Percentiles rank a stretch among this genome's conserved stretches.
phyloP scores from a whole-genome alignment of 2,329 filamentous ascomycete species.

The Eutypella sp. region DNA sequence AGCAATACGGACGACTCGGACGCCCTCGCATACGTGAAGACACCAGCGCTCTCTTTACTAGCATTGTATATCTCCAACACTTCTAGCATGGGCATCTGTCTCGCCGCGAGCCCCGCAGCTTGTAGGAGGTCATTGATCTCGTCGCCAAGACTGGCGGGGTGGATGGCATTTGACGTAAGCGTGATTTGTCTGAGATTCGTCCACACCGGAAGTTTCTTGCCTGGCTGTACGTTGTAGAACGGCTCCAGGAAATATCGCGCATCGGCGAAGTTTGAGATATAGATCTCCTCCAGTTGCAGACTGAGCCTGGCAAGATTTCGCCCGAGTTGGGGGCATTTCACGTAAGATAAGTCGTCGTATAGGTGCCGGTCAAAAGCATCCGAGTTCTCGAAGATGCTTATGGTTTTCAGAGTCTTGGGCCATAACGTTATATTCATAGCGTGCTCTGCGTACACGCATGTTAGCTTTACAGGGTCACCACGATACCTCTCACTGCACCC shows the following conservation, averaged over 20 bases:
- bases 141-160: conserved; percentile 11
- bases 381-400: conserved; percentile 10
- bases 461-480: not conserved
- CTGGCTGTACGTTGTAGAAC: conserved; percentile 2
- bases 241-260: conserved; percentile 18
- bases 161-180: conserved; percentile 19
- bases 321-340: conserved; percentile 9
- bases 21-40: conserved; percentile 20
- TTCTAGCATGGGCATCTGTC: conserved; percentile 20
- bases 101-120: conserved; percentile 15
- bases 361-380: conserved; percentile 6
- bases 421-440: conserved; percentile 9
- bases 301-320: conserved; percentile 9
- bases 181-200: conserved; percentile 17
- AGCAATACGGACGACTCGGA: conserved; percentile 4
- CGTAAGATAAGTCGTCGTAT: not conserved
- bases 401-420: conserved; percentile 5
- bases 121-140: conserved; percentile 17
- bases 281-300: conserved; percentile 12
- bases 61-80: conserved; percentile 23
- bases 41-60: conserved; percentile 15
- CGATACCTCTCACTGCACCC: not conserved
- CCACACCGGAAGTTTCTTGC: conserved; percentile 13
- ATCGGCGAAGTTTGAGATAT: conserved; percentile 12
- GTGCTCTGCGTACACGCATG: conserved; percentile 4